A percentile compares a stretch with the other conserved stretches of the same genome.
Conservation (phyloP, 192 early-diverging fungal species). For the Coemansia sp. region DNA sequence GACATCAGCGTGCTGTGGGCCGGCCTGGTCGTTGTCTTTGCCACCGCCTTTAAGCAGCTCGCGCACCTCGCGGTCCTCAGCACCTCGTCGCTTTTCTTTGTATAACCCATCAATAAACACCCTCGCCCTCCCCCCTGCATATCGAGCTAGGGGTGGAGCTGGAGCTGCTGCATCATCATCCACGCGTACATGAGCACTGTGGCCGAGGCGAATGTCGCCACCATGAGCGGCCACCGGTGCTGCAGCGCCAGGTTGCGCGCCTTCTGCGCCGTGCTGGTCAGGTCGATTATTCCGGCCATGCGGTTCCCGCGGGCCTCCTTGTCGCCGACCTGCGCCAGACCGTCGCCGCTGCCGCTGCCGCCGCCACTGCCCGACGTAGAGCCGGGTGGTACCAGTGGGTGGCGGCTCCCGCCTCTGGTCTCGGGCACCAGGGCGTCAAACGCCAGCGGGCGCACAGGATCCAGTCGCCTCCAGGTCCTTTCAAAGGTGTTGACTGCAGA, state of each 20-base stretch:
- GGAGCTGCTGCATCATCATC: slow-evolving; percentile 41
- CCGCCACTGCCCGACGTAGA: neutral
- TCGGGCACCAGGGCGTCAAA: slow-evolving; percentile 21
- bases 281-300: slow-evolving; percentile 39
- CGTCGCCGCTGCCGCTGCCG: neutral
- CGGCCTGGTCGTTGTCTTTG: slow-evolving; percentile 39
- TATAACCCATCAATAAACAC: neutral
- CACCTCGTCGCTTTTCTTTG: slow-evolving; percentile 13
- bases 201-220: slow-evolving; percentile 37
- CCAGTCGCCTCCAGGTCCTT: slow-evolving; percentile 41
- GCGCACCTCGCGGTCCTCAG: slow-evolving; percentile 19
- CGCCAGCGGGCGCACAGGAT: slow-evolving; percentile 32
- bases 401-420: slow-evolving; percentile 10
- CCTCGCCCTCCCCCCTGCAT: too few species aligned
- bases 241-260: slow-evolving; percentile 36
- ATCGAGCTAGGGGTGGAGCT: slow-evolving; percentile 14
- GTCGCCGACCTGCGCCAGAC: neutral
- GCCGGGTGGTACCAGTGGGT: slow-evolving; percentile 14
- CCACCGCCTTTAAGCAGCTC: slow-evolving; percentile 39
- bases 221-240: slow-evolving; percentile 35
- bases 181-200: slow-evolving; percentile 44
- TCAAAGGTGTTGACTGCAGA: slow-evolving; percentile 39
- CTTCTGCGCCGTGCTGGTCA: slow-evolving; percentile 36
- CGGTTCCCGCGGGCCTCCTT: slow-evolving; percentile 7
- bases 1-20: slow-evolving; percentile 37